phyloP scores from a whole-genome alignment of 2,329 filamentous ascomycete species.

The Penicillium olsonii region DNA sequence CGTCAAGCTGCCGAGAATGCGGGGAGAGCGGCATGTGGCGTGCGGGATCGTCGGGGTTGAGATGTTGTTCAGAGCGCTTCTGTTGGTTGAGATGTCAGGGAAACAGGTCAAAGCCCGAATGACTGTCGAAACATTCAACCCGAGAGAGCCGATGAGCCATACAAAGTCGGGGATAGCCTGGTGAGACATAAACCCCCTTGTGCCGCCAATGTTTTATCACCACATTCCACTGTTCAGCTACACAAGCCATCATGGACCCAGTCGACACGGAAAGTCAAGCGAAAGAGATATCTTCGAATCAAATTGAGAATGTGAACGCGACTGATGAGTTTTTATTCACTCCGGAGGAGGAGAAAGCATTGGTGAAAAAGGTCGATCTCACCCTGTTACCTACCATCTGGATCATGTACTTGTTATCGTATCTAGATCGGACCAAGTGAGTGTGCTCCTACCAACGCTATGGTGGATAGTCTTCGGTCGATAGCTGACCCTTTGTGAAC shows the following conservation, averaged over 20 bases:
- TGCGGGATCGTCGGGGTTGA: background rate
- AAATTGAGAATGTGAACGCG: conserved; percentile 20
- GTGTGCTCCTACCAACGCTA: background rate
- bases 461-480: background rate
- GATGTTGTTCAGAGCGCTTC: background rate
- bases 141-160: background rate
- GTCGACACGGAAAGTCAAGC: conserved; percentile 2
- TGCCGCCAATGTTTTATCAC: no score
- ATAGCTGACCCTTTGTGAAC: background rate
- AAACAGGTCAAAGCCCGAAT: background rate
- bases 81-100: no score
- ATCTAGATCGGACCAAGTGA: conserved; percentile 40
- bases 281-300: conserved; percentile 13
- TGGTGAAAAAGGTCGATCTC: conserved; percentile 49
- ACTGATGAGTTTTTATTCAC: conserved; percentile 13
- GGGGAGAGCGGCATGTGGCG: background rate
- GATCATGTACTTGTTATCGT: conserved; percentile 53
- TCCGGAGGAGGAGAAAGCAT: conserved; percentile 43
- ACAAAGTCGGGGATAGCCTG: background rate
- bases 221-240: background rate
- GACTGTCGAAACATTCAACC: background rate
- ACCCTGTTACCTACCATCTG: conserved; percentile 51
- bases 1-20: background rate
- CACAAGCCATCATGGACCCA: conserved; percentile 6
- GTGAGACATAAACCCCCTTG: background rate